Conservation (phyloP, 805 yeast species). For the Scheffersomyces ergatensis region DNA sequence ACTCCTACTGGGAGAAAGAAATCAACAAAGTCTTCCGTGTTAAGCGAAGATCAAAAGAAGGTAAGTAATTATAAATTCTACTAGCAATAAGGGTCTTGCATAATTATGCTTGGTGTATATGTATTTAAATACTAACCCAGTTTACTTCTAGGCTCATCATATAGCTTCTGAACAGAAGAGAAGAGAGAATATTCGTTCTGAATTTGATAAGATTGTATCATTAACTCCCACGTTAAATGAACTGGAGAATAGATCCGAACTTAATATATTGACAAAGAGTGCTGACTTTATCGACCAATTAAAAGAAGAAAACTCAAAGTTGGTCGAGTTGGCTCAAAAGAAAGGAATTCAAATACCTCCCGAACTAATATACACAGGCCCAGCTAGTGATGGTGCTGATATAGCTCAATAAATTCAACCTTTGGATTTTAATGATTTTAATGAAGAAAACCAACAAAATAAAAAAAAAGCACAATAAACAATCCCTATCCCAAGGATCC, state of each 20-base stretch:
- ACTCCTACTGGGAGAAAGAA: slow-evolving; percentile 11
- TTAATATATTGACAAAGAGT: slow-evolving; percentile 66
- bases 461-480: no score
- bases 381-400: slow-evolving; percentile 15
- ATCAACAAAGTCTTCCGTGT: slow-evolving; percentile 23
- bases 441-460: neutral
- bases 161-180: slow-evolving; percentile 86
- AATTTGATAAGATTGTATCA: slow-evolving; percentile 72
- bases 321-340: slow-evolving; percentile 39
- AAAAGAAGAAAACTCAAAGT: slow-evolving; percentile 46
- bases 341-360: slow-evolving; percentile 43
- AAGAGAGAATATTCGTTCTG: slow-evolving; percentile 78
- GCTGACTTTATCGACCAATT: slow-evolving; percentile 53
- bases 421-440: neutral
- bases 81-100: no score
- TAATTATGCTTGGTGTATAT: neutral
- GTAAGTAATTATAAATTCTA: slow-evolving; percentile 21
- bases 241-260: slow-evolving; percentile 79
- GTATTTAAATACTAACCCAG: slow-evolving; percentile 11
- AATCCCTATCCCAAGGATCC: no score
- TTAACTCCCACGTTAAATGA: slow-evolving; percentile 70
- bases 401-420: slow-evolving; percentile 4
- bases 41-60: slow-evolving; percentile 36
- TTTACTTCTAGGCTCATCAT: slow-evolving; percentile 57
- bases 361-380: slow-evolving; percentile 30